Conservation (phyloP, 495 filamentous ascomycete genomes). For the Choiromyces venosus region DNA sequence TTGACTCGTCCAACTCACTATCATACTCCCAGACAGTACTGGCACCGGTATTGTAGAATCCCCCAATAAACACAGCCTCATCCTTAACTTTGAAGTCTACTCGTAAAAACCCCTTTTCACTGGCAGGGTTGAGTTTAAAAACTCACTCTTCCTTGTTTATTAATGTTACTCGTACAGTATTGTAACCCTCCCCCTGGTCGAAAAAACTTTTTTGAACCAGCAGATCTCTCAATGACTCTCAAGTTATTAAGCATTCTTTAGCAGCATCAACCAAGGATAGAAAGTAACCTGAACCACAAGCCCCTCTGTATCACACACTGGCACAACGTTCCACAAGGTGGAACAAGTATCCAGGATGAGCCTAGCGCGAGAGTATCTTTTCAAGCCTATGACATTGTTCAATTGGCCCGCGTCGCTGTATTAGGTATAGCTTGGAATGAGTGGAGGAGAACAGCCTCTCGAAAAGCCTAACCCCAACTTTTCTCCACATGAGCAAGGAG, state of each 20-base stretch:
- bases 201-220: neutral
- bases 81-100: neutral
- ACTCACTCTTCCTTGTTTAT: neutral
- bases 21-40: no score
- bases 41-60: neutral
- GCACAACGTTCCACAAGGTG: neutral
- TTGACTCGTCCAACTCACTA: no score
- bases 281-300: no score
- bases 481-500: neutral
- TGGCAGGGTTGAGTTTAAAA: neutral
- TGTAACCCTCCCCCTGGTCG: neutral
- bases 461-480: neutral
- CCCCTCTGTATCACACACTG: neutral
- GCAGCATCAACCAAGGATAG: no score
- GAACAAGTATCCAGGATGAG: neutral
- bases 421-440: neutral
- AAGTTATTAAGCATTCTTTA: neutral
- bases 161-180: no score
- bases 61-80: neutral
- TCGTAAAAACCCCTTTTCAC: neutral
- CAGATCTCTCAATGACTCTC: no score
- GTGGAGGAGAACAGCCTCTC: neutral
- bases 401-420: neutral
- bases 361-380: neutral
- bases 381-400: neutral